A percentile compares a stretch with the other conserved stretches of the same genome.
Evolutionary conservation across 495 filamentous ascomycete species (phyloP).

Genomic region (Trichoderma virens): DNA sequence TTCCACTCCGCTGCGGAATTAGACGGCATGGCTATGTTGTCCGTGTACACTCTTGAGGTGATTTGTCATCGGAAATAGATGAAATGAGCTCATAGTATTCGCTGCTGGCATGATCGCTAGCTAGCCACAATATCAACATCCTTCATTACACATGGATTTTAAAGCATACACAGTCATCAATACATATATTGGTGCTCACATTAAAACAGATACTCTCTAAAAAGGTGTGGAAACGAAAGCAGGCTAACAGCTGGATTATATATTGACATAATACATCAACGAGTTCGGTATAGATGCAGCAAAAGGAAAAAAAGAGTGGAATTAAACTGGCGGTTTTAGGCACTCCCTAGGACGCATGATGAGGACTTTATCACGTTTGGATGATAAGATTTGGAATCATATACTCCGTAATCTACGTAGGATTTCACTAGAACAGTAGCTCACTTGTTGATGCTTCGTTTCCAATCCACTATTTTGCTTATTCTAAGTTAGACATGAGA

Average conservation of each 20-base stretch:
- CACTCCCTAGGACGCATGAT: not conserved
- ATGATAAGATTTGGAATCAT: not conserved
- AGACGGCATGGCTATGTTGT: not conserved
- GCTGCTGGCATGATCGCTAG: not conserved
- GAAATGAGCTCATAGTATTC: not conserved
- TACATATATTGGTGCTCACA: too few relatives aligned
- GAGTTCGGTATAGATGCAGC: not conserved
- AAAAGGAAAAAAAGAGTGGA: not conserved
- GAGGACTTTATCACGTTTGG: not conserved
- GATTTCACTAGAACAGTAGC: not conserved
- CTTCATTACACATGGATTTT: not conserved
- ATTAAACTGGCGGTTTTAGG: not conserved
- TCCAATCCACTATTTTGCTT: not conserved
- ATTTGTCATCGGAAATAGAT: not conserved
- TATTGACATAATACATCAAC: not conserved
- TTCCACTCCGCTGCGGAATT: not conserved
- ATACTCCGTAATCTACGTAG: not conserved
- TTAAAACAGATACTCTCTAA: not conserved
- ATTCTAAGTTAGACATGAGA: not conserved
- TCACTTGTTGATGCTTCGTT: not conserved
- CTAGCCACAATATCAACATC: not conserved
- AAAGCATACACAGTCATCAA: not conserved
- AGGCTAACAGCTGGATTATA: not conserved
- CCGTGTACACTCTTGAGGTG: not conserved
- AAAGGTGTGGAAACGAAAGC: not conserved